Evolutionary conservation across 2,329 filamentous ascomycete genomes (phyloP), one percentile per base, ranked within the genome.

Genomic region (Paracamarosporium sp.): DNA sequence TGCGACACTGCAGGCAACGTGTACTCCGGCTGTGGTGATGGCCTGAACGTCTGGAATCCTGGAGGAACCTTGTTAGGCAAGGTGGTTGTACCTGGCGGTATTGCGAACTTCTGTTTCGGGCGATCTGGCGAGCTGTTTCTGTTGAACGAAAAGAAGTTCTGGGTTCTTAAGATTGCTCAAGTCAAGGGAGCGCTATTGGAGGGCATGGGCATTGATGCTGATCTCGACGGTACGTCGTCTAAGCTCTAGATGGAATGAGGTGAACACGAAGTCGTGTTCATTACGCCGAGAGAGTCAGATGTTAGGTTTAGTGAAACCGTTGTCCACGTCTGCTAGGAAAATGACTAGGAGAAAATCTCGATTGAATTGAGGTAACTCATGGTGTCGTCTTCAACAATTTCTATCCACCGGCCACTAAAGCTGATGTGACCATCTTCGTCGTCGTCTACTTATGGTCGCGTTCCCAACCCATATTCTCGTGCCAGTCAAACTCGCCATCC

Each of bases 101-200:
- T 77, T 2, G 76, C 80, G 0, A 83, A 83, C 56, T 84, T 84
- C 55, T 81, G 78, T 36, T 84, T 84, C 55, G 80, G 81, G 0
- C 70, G 65, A 8, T 60, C 76, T 1, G 81, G 82, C 0, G 75
- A 81, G 57, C 59, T 84, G 24, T 81, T 83, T 35, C 68, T 83
- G 9, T 78, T 83, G 50, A 79, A 82, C 4, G 81, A 82, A 59
- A 54, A 55, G 9, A 64, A 35, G 41, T 43, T 69, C n/a, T 70
- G 68, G 68, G 44, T 47, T 8, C 44, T 47, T 5, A 24, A 47
- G 17, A 9, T 47, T 13, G 27, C 28, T 3, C 7, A 9, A 4
- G n/a, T 47, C 9, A 33, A 33, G 13, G 44, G 44, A 15, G 44
- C 44, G 4, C 13, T 47, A 17, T 11, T 47, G 44, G 17, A 31